Percentiles rank a stretch among this genome's conserved stretches.
Conservation (phyloP, 345 rosid species). For the Kernera saxatilis region DNA sequence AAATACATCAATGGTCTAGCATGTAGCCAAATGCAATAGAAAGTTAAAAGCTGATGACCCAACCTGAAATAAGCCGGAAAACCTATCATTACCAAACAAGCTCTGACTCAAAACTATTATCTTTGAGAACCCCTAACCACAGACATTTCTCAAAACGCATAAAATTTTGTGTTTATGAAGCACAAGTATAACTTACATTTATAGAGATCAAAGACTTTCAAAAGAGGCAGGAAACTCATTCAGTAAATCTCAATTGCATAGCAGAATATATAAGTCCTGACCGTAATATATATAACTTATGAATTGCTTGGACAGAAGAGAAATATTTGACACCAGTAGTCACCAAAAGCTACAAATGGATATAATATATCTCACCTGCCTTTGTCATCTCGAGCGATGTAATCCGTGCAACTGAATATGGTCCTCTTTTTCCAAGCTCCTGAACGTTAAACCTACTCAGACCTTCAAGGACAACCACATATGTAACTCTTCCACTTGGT, state of each 20-base stretch:
- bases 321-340: neutral
- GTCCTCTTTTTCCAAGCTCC: constrained; percentile 88
- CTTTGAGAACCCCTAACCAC: neutral
- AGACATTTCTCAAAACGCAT: neutral
- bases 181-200: neutral
- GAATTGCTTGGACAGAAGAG: neutral
- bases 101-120: neutral
- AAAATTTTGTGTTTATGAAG: neutral
- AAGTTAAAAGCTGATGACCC: neutral
- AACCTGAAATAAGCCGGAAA: constrained; percentile 11
- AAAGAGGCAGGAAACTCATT: neutral
- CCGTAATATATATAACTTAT: neutral
- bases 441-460: constrained; percentile 90
- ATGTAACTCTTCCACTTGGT: constrained; percentile 98
- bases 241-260: neutral
- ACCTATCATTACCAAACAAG: neutral
- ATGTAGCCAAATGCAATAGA: constrained; percentile 14
- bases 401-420: constrained; percentile 79
- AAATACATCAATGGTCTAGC: constrained; percentile 20
- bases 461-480: constrained; percentile 97
- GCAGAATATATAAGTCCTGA: neutral
- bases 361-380: constrained; percentile 48
- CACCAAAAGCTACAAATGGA: neutral
- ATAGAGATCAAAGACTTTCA: neutral
- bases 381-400: constrained; percentile 90